phyloP scores from a whole-genome alignment of 2,329 filamentous ascomycete genomes.

The Ceratocystis colombiana region DNA sequence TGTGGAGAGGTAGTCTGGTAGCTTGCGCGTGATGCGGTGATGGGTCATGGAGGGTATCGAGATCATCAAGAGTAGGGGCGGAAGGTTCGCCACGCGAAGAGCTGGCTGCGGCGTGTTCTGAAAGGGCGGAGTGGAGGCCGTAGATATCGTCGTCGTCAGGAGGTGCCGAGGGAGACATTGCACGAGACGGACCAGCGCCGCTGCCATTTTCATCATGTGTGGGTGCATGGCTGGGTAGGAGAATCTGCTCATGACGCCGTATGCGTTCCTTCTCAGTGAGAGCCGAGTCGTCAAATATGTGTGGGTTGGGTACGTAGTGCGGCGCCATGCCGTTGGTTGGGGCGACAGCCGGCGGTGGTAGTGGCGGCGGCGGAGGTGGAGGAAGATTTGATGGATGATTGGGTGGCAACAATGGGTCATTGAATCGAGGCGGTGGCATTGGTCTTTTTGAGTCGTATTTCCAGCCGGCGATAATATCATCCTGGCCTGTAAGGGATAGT shows the following conservation, averaged over 20 bases:
- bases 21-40: conserved; percentile 26
- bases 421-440: conserved; percentile 19
- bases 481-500: conserved; percentile 32
- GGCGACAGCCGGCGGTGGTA: conserved; percentile 30
- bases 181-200: conserved; percentile 33
- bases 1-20: neutral
- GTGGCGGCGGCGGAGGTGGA: conserved; percentile 27
- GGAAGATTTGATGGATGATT: conserved; percentile 21
- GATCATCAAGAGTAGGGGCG: conserved; percentile 18
- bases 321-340: conserved; percentile 50
- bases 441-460: conserved; percentile 21
- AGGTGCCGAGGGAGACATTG: conserved; percentile 28
- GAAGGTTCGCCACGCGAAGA: conserved; percentile 18
- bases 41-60: conserved; percentile 22
- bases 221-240: conserved; percentile 68
- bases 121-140: conserved; percentile 42
- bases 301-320: conserved; percentile 51
- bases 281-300: conserved; percentile 48
- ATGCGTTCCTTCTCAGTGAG: conserved; percentile 75
- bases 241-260: conserved; percentile 62
- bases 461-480: conserved; percentile 28
- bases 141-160: conserved; percentile 34
- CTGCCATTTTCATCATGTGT: conserved; percentile 21
- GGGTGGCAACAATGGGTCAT: conserved; percentile 19
- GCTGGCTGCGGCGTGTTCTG: conserved; percentile 30